phyloP scores from a whole-genome alignment of 805 yeast genomes.

The Starmera dryadoides region DNA sequence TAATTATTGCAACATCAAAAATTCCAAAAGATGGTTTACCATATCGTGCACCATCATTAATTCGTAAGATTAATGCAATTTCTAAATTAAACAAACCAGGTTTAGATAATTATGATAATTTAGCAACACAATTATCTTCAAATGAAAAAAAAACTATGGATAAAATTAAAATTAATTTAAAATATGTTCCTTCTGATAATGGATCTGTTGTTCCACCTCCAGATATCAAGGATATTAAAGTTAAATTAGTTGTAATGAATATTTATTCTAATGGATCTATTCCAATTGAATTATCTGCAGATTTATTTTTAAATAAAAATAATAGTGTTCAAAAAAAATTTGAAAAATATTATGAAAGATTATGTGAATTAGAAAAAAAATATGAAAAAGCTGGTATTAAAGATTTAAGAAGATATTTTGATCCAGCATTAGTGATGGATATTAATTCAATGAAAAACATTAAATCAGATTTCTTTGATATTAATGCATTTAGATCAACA shows the following conservation, averaged over 20 bases:
- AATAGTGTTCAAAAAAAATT: conserved; percentile 20
- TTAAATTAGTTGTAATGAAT: conserved; percentile 27
- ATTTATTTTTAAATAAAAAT: conserved; percentile 19
- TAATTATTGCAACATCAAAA: conserved; percentile 21
- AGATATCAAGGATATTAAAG: conserved; percentile 19
- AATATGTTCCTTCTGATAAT: conserved; percentile 23
- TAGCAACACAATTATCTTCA: conserved; percentile 20
- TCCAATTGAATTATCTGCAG: conserved; percentile 33
- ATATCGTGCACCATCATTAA: conserved; percentile 28
- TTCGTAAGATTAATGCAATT: conserved; percentile 27
- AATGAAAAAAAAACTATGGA: conserved; percentile 21
- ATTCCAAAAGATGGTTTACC: conserved; percentile 29
- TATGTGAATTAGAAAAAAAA: conserved; percentile 11
- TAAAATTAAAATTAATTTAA: conserved; percentile 21
- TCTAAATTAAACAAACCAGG: conserved; percentile 26
- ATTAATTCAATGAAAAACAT: conserved; percentile 14
- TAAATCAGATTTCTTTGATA: conserved; percentile 5
- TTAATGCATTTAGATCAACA: conserved; percentile 1
- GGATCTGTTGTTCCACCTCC: conserved; percentile 21
- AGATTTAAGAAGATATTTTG: conserved; percentile 7
- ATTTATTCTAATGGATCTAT: conserved; percentile 28
- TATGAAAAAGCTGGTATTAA: conserved; percentile 5
- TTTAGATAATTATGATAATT: conserved; percentile 25
- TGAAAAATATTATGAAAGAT: conserved; percentile 3
- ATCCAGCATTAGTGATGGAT: conserved; percentile 8